Evolutionary conservation across 495 filamentous ascomycete species (phyloP).

Genomic region (Cudoniella acicularis): DNA sequence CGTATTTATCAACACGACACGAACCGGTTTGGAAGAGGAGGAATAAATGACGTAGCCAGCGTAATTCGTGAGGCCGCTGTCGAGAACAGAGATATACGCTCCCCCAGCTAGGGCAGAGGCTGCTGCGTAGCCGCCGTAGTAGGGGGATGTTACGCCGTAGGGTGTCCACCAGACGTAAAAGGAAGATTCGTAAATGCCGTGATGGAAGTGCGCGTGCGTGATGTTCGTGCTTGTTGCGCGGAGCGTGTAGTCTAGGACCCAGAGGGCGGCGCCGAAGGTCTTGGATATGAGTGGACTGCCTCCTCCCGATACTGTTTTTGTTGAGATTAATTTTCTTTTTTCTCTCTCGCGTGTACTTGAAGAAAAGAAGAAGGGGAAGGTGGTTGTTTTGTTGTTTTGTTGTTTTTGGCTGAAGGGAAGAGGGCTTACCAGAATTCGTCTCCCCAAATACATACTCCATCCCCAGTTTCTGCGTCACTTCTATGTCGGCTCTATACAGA

Average conservation of each 20-base stretch:
- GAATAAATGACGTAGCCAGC: constrained; percentile 51
- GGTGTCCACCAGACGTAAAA: constrained; percentile 57
- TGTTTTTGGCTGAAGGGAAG: not conserved
- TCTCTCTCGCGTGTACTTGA: too few relatives aligned
- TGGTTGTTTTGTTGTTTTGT: too few relatives aligned
- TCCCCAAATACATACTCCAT: constrained; percentile 35
- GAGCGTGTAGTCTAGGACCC: constrained; percentile 36
- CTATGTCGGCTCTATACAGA: constrained; percentile 25
- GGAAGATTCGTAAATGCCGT: constrained; percentile 48
- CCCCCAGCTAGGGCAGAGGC: constrained; percentile 47
- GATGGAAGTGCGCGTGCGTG: constrained; percentile 34
- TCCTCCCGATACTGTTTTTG: constrained; percentile 32
- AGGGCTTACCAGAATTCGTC: constrained; percentile 44
- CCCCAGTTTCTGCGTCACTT: constrained; percentile 27
- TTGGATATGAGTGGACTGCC: constrained; percentile 33
- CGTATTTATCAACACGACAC: constrained; percentile 50
- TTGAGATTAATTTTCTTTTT: not conserved
- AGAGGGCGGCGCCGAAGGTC: constrained; percentile 35
- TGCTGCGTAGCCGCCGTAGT: constrained; percentile 52
- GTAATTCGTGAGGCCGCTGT: constrained; percentile 40
- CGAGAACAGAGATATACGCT: constrained; percentile 43
- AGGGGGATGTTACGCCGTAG: constrained; percentile 49
- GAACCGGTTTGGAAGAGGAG: constrained; percentile 31
- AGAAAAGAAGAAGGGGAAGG: too few relatives aligned
- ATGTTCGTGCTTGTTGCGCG: constrained; percentile 30